These are phyloP conservation scores for Botrytis fragariae DNA, from an alignment of 2,329 filamentous ascomycete genomes.

Conservation along the genomic window DNA sequence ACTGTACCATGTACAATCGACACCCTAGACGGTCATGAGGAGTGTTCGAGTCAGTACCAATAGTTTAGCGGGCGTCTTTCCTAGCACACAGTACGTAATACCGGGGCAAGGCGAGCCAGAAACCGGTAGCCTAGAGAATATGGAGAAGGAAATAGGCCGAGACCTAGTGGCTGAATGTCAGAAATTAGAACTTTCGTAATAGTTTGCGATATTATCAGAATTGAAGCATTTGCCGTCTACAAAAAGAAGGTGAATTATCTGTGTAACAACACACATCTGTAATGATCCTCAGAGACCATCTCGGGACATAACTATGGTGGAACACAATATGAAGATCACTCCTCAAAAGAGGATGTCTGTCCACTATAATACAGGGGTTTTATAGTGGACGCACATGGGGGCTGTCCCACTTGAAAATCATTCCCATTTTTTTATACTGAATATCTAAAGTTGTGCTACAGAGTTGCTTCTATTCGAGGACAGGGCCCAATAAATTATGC, in stretches of 20 bases:
- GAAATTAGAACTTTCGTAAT: not conserved
- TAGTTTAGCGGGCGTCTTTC: not conserved
- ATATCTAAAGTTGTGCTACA: not conserved
- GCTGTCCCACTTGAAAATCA: not conserved
- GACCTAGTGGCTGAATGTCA: not conserved
- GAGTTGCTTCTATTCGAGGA: not conserved
- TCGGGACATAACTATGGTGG: not conserved
- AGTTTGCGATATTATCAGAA: not conserved
- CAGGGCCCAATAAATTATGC: not conserved
- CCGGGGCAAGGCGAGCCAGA: not conserved
- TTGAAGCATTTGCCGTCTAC: not conserved
- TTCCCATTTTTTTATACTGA: not conserved
- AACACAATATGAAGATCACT: not conserved
- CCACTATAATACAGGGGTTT: not conserved
- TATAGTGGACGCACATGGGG: not conserved
- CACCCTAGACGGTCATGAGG: not conserved
- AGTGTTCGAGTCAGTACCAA: not conserved
- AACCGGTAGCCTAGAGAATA: not conserved
- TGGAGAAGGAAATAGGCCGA: not conserved
- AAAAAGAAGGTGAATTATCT: not conserved
- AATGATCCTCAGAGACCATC: not conserved
- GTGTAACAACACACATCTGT: not conserved
- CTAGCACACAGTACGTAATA: not conserved
- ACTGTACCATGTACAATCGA: not conserved
- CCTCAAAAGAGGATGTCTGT: not conserved